Evolutionary conservation across 2,329 filamentous ascomycete species (phyloP), one percentile per base, ranked within the genome.

Genomic region (Hysterium pulicare): DNA sequence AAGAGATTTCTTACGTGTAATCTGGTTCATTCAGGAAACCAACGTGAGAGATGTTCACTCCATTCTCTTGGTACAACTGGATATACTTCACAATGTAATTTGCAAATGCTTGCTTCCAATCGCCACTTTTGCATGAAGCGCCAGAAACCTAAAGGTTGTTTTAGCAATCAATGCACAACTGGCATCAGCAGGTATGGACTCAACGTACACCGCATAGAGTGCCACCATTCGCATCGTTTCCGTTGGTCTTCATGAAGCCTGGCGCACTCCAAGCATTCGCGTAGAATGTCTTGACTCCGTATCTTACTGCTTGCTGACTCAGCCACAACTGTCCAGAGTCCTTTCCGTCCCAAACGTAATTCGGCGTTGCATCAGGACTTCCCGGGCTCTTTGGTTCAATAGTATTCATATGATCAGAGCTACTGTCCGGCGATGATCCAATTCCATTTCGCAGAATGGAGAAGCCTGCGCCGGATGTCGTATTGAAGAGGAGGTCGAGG

Each of bases 201-300:
- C 59, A 57, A 45, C 62, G 55, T 26, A 72, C 71, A 33, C 73
- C 72, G 47, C 73, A 76, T 0, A 77, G 55, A 36, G 64, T 69
- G 2, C 73, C 72, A 2, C 72, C 70, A 45, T 71, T 65, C 26
- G 56, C 60, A 36, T 75, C 68, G 38, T 69, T 61, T 3, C 57
- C 55, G 41, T 75, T 75, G 4, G 68, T 75, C 63, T 76, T 76
- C 74, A 77, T 77, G 51, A 69, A 76, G 0, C 71, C 71, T 0
- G 72, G 73, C 0, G 73, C 73, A 44, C 67, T 71, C 74, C 74
- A 77, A 0, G 74, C 72, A 56, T 77, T 69, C 1, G 68, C 70
- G 47, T 75, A 73, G 46, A 76, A 69, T 2, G 60, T 67, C 21
- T 62, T 77, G 6, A 75, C 66, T 1, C 71, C 69, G 49, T 70